phyloP scores from a whole-genome alignment of 2,329 filamentous ascomycete species.

The Fusarium hostae region DNA sequence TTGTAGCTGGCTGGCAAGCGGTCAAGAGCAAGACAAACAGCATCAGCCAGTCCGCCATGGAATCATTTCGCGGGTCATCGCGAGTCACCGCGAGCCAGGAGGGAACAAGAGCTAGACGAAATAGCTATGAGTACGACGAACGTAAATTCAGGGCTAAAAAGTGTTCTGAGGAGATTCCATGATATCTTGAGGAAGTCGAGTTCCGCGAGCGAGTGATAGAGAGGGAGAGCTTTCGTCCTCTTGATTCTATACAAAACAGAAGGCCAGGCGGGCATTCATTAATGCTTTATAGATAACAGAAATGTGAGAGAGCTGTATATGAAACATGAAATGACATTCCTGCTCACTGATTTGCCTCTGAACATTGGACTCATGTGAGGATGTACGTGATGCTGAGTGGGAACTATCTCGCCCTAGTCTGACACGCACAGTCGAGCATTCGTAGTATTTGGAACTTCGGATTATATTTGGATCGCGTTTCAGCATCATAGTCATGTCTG shows the following conservation, averaged over 20 bases:
- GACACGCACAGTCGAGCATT: neutral
- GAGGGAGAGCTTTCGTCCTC: neutral
- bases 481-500: rapidly evolving
- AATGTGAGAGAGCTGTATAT: rapidly evolving
- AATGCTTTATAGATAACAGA: rapidly evolving
- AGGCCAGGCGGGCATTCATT: no score
- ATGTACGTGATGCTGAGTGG: neutral
- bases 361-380: neutral
- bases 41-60: neutral
- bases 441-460: neutral
- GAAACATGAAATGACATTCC: neutral
- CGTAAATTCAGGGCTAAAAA: neutral
- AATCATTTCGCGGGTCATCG: neutral
- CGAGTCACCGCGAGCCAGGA: no score
- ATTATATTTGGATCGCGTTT: rapidly evolving
- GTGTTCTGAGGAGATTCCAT: no score
- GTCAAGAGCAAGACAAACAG: neutral
- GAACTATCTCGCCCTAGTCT: no score
- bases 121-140: neutral
- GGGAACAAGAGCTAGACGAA: neutral
- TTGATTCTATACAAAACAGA: neutral
- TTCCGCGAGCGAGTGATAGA: rapidly evolving
- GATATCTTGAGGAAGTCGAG: neutral
- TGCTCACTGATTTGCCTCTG: neutral
- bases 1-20: neutral